phyloP scores from a whole-genome alignment of 2,329 filamentous ascomycete species.

The Anthostomella pinea region DNA sequence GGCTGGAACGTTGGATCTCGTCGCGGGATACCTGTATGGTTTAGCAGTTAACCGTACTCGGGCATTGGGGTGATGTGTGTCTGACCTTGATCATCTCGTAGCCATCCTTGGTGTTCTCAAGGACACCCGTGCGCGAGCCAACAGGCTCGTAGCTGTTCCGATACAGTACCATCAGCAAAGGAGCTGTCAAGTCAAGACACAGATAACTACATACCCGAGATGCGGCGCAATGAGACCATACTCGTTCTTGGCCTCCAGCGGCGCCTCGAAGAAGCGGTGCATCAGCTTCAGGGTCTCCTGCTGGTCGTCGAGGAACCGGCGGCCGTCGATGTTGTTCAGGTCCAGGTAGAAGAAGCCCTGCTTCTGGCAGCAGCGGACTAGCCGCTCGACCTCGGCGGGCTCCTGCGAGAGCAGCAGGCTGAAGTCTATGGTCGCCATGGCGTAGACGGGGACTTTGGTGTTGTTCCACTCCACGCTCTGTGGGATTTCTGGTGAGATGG shows the following conservation, averaged over 20 bases:
- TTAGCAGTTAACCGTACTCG: too few species aligned
- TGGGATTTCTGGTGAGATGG: slow-evolving; percentile 37
- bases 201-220: slow-evolving; percentile 41
- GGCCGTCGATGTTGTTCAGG: slow-evolving; percentile 50
- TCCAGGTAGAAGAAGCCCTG: slow-evolving; percentile 57
- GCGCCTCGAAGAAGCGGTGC: slow-evolving; percentile 53
- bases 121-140: slow-evolving; percentile 46
- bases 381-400: slow-evolving; percentile 50
- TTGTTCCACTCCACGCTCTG: slow-evolving; percentile 49
- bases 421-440: slow-evolving; percentile 52
- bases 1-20: slow-evolving; percentile 46
- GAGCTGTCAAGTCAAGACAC: neutral
- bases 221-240: slow-evolving; percentile 53
- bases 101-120: slow-evolving; percentile 47
- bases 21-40: slow-evolving; percentile 39
- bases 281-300: slow-evolving; percentile 52
- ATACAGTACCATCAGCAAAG: neutral
- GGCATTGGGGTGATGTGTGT: neutral
- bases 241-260: slow-evolving; percentile 55
- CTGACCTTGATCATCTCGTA: slow-evolving; percentile 52
- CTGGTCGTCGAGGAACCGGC: slow-evolving; percentile 50
- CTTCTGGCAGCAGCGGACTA: slow-evolving; percentile 46
- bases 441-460: slow-evolving; percentile 47
- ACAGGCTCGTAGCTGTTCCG: slow-evolving; percentile 44
- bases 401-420: slow-evolving; percentile 51